Evolutionary conservation across 805 yeast genomes (phyloP), one percentile per base, ranked within the genome.

Genomic region (Candida golubevii): DNA sequence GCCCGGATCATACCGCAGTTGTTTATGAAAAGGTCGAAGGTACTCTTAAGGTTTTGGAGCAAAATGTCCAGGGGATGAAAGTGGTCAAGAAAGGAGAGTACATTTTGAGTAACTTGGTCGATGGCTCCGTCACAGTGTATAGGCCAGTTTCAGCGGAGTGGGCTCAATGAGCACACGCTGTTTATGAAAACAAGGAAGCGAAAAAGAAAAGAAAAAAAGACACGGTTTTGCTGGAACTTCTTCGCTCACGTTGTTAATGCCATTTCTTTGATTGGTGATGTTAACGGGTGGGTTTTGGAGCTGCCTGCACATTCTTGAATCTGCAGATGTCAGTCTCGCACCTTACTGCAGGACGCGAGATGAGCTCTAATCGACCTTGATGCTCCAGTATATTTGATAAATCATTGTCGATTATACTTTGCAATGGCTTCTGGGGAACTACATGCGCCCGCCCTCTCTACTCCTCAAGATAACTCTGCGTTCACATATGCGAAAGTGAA

Each of bases 401-500:
- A 18, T 18, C 3, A 18, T 5, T n/a, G n/a, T 18, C 23, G 23
- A 18, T 18, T 5, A 18, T 18, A 26, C 23, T 15, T 23, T 23
- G 23, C 23, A 35, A 53, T 53, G 57, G 44, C 51, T 7, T 37
- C 27, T 8, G 36, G 37, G 8, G 52, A 49, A 9, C 48, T 44
- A 11, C 62, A 53, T 9, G 87, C 95, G 0, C 93, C 95, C 0
- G 80, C 80, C 1, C 67, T 89, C 5, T 85, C 96, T 0, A 81
- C 95, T 0, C 74, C 77, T 29, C 88, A 88, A 50, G 85, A 82
- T 47, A 88, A 81, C 30, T 63, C 65, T 0, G 66, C 74, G 1
- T 83, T 82, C 45, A 51, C 63, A 13, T 80, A 76, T 51, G 75
- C 77, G 31, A 68, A 69, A 44, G 70, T 69, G 35, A 64, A 59